phyloP scores from a whole-genome alignment of 306 rosid species.

The Mimosa bimucronata region DNA sequence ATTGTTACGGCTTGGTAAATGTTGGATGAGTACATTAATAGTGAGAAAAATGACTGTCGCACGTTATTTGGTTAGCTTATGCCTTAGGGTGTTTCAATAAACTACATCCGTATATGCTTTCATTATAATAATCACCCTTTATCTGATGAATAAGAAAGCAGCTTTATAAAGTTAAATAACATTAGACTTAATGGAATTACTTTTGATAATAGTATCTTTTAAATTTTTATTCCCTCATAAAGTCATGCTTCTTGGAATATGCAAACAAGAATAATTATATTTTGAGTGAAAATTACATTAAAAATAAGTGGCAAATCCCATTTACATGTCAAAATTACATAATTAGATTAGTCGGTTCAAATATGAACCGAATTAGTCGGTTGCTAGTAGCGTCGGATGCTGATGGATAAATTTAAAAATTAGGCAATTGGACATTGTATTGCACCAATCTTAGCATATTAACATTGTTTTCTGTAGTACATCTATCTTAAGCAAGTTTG shows the following conservation, averaged over 20 bases:
- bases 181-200: not conserved
- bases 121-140: not conserved
- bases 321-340: not conserved
- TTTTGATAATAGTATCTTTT: not conserved
- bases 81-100: too few species aligned
- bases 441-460: not conserved
- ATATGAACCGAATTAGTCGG: too few species aligned
- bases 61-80: too few species aligned
- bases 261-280: not conserved
- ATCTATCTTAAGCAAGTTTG: too few species aligned
- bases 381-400: too few species aligned
- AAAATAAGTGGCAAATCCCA: not conserved
- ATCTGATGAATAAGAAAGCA: not conserved
- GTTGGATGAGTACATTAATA: too few species aligned
- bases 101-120: too few species aligned
- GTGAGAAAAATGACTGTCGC: too few species aligned
- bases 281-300: not conserved
- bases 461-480: too few species aligned
- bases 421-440: not conserved
- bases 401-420: not conserved
- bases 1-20: too few species aligned
- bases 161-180: not conserved
- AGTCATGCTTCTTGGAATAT: conserved; percentile 3
- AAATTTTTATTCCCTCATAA: not conserved
- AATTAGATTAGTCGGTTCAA: too few species aligned